Base-by-base conservation (phyloP, 352 stramenopile genomes). In the Plasmopara muralis region DNA sequence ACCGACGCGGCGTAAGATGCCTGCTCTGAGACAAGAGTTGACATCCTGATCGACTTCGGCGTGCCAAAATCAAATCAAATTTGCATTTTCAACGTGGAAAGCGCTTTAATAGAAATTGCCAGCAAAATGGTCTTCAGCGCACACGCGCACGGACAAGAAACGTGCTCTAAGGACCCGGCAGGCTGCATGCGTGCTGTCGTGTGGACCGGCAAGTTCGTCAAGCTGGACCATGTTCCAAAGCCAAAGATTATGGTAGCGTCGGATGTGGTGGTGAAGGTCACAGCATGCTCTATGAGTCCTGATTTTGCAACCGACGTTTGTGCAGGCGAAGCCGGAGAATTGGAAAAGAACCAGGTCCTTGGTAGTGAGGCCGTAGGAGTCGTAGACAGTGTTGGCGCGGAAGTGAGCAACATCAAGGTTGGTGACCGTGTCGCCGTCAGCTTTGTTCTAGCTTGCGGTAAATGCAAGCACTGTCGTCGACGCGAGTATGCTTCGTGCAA, bases 351-450 rank as follows among this genome's bases (percentile, higher is more conserved):
- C 20, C 74, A 87, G 37, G 67, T 89, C 25, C 48, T 89, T 14
- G 81, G 81, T 37, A 84, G 74, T 38, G 81, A 92, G 55, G 77
- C 72, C n/a, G 64, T 87, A 2, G 81, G 81, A 2, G 33, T 86
- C 15, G 64, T 92, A 10, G 64, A 83, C 7, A 61, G 68, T 16
- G 67, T 79, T 0, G 81, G 81, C 7, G 53, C 64, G 13, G 60
- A 83, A 8, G 68, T 89, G 28, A 43, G 47, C 14, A 74, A 77
- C 35, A 49, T 92, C 39, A 79, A 74, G 34, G 44, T 63, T 12
- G 82, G 82, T 43, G 77, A 92, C 43, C 77, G 70, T 42, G 79
- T 92, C n/a, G 80, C 83, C 35, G 62, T 87, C 14, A 80, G 78
- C 39, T 89, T 87, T 43, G 77, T 82, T 15, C 62, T 83, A 14